Evolutionary conservation across 805 yeast species (phyloP).

Genomic region (Yarrowia phangngaensis): DNA sequence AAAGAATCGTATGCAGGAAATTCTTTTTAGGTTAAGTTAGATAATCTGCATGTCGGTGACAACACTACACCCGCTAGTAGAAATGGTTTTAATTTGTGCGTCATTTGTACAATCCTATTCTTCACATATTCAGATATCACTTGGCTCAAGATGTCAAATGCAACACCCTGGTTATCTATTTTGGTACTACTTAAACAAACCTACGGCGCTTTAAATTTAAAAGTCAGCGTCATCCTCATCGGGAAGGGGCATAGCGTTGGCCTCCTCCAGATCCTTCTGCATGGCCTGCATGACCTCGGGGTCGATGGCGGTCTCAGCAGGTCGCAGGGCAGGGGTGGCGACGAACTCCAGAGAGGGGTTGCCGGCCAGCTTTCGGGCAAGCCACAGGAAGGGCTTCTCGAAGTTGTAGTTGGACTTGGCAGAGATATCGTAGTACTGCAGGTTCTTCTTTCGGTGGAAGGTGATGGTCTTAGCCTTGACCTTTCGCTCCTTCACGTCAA

Average conservation of each 20-base stretch:
- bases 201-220: too few species aligned
- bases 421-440: slow-evolving; percentile 98
- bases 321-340: slow-evolving; percentile 98
- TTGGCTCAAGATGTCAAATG: too few species aligned
- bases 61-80: too few species aligned
- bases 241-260: slow-evolving; percentile 98
- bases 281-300: slow-evolving; percentile 95
- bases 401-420: slow-evolving; percentile 99
- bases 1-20: background rate
- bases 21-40: background rate
- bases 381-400: slow-evolving; percentile 99
- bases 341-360: slow-evolving; percentile 97
- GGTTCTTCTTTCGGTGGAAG: slow-evolving; percentile 99
- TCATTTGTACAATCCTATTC: too few species aligned
- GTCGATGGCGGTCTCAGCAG: slow-evolving; percentile 98
- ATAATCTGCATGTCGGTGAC: too few species aligned
- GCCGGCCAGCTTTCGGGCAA: slow-evolving; percentile 98
- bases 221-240: slow-evolving; percentile 99
- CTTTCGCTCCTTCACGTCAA: slow-evolving; percentile 99
- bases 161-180: slow-evolving; percentile 13
- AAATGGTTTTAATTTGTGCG: too few species aligned
- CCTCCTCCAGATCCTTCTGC: slow-evolving; percentile 99
- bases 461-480: slow-evolving; percentile 99
- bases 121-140: too few species aligned
- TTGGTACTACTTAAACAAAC: too few species aligned